Base-by-base conservation (phyloP, 768 basidiomycete genomes). In the Lactifluus echinatus region DNA sequence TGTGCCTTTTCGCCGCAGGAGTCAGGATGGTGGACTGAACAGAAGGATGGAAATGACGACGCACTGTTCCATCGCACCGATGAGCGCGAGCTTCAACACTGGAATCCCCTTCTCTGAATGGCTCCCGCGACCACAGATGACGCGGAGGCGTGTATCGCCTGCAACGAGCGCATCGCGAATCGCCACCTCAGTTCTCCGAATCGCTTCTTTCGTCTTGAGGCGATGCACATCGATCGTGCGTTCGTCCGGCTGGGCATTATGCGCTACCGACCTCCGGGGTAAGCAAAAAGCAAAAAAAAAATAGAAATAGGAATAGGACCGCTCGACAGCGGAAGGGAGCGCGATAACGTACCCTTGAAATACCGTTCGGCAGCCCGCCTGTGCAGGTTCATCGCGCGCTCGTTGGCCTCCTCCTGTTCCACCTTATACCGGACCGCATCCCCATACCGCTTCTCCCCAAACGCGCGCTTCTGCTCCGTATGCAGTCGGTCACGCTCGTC, bases 211-310 rank as follows among this genome's bases (percentile, higher is more conserved):
- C 12, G 66, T 56, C 21, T 65, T 69, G 49, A 73, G 67, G 17
- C 67, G 64, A 55, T 73, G 72, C 3, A 73, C 71, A 34, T 73
- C 72, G 48, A 73, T 68, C 21, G 63, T 68, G 37, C 66, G 69
- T 2, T 68, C 65, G 28, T 64, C 62, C 0, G 60, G 62, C 36
- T 63, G 61, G 21, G 65, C 50, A 51, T 71, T 73, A 50, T 72
- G 67, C 14, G 72, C 70, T 71, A 48, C 10, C 39, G 15, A 8
- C 17, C 39, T 8, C 39, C 17, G n/a, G n/a, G n/a, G n/a, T n/a
- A 40, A 40, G 12, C 21, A 23, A 11, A 19, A 12, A 15, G 11
- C 8, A 19, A 23, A 21, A 10, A 42, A 19, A 40, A 8, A 23
- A 42, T 12, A 12, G 21, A 23, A 10, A 4, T 5, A 42, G 10